phyloP scores from a whole-genome alignment of 768 basidiomycete species.

The Boletus rubropictus region DNA sequence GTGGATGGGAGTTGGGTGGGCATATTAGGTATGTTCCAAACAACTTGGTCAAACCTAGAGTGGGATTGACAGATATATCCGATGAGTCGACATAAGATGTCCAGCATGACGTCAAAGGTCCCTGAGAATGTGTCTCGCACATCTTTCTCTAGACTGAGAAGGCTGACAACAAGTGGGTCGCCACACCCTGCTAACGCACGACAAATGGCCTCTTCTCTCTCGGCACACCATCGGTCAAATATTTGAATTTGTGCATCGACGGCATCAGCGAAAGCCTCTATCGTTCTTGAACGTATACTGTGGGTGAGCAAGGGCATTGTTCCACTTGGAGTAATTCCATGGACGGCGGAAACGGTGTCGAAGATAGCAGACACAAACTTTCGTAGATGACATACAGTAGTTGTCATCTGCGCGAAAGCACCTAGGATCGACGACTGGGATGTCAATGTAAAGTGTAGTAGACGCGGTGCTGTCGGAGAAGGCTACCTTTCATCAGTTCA shows the following conservation, averaged over 20 bases:
- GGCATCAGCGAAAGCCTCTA: constrained; percentile 82
- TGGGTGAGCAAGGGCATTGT: constrained; percentile 22
- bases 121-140: constrained; percentile 50
- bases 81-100: constrained; percentile 38
- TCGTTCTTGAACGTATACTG: constrained; percentile 42
- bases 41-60: constrained; percentile 25
- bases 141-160: constrained; percentile 59
- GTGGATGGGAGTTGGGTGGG: constrained; percentile 44
- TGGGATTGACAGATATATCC: constrained; percentile 27
- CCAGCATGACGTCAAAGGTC: constrained; percentile 53
- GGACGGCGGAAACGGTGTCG: constrained; percentile 20
- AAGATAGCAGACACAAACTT: constrained; percentile 52
- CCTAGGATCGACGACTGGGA: constrained; percentile 62
- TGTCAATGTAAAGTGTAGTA: constrained; percentile 61
- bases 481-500: constrained; percentile 32
- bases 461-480: constrained; percentile 46
- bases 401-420: constrained; percentile 54
- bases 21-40: constrained; percentile 39
- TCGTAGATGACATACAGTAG: constrained; percentile 57
- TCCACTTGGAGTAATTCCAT: constrained; percentile 21
- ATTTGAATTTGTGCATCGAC: constrained; percentile 51
- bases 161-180: constrained; percentile 46
- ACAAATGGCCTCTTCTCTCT: constrained; percentile 60
- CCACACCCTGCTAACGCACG: constrained; percentile 48
- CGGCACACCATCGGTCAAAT: constrained; percentile 69